Evolutionary conservation across 768 basidiomycete genomes (phyloP), one percentile per base, ranked within the genome.

Genomic region (Dioszegia aurantiaca): DNA sequence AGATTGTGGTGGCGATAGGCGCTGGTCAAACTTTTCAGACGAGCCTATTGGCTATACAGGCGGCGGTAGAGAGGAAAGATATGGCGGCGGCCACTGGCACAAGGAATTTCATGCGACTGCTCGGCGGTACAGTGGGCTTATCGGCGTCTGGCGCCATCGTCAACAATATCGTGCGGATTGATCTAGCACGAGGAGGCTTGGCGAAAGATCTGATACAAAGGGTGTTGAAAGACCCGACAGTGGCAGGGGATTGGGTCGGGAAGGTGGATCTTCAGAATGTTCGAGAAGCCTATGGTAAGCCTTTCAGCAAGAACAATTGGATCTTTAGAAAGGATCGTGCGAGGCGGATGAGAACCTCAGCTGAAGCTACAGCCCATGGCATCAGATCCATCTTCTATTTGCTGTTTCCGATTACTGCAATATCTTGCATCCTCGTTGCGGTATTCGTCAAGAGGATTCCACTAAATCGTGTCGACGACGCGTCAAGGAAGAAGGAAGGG

Each of bases 41-140:
- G 26, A 64, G 55, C 39, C 52, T 74, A 23, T 48, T 69, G 2
- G 86, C 85, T 0, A 87, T 86, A 6, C 88, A 89, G 69, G 86
- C 87, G 0, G 84, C 85, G 24, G 87, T 89, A 0, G 74, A 82
- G 0, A 77, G 87, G 37, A 80, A 79, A 39, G 87, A 89, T 60
- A 87, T 89, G 86, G 85, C 86, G 1, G 85, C 87, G 9, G 86
- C 88, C 0, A 88, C 87, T 0, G 84, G 73, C 1, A 55, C 83
- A 0, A 48, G 56, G 52, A 58, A 53, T 39, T 87, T 88, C 62
- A 79, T 87, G 47, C 81, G 87, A 16, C 77, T 84, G 55, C 77
- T 89, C 2, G 88, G 87, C 19, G 87, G 87, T 17, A 85, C 87
- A 0, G 67, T 90, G 2, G 80, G 83, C 3, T 80, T 88, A 1